A percentile compares a stretch with the other conserved stretches of the same genome.
Evolutionary conservation across 257 asterid species (phyloP).

Genomic region (Cynanchum wilfordii): DNA sequence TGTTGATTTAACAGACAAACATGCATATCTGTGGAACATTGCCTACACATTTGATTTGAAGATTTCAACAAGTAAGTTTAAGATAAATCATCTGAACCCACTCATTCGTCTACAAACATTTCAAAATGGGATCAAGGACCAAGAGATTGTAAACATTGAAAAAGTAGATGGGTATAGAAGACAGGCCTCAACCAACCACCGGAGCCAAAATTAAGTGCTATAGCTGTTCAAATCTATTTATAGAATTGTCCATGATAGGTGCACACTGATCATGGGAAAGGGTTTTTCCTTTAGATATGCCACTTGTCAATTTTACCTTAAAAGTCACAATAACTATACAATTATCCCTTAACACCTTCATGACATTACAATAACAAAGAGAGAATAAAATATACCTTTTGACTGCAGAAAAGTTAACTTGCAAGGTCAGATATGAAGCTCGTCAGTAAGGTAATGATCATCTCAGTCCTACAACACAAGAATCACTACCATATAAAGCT

Average conservation of each 20-base stretch:
- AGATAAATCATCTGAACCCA: no score
- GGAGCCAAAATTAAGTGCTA: no score
- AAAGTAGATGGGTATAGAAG: no score
- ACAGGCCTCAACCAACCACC: no score
- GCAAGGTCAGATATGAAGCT: conserved; percentile 29
- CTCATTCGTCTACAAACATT: no score
- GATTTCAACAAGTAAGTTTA: no score
- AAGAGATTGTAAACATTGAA: no score
- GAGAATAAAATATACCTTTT: conserved; percentile 14
- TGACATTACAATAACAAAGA: not conserved
- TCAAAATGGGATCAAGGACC: no score
- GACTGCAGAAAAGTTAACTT: conserved; percentile 8
- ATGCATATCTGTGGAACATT: no score
- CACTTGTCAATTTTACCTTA: not conserved
- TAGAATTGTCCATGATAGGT: no score
- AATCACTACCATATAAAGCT: not conserved
- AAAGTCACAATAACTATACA: not conserved
- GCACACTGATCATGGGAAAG: not conserved
- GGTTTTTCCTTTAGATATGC: not conserved
- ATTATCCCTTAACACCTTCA: not conserved
- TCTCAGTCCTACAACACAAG: conserved; percentile 21
- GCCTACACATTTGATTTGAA: no score
- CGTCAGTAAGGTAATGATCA: conserved; percentile 16
- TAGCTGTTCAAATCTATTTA: no score
- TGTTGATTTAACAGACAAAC: not conserved